Evolutionary conservation across 2,329 filamentous ascomycete species (phyloP), one percentile per base, ranked within the genome.

Genomic region (Pseudogymnoascus sp.): DNA sequence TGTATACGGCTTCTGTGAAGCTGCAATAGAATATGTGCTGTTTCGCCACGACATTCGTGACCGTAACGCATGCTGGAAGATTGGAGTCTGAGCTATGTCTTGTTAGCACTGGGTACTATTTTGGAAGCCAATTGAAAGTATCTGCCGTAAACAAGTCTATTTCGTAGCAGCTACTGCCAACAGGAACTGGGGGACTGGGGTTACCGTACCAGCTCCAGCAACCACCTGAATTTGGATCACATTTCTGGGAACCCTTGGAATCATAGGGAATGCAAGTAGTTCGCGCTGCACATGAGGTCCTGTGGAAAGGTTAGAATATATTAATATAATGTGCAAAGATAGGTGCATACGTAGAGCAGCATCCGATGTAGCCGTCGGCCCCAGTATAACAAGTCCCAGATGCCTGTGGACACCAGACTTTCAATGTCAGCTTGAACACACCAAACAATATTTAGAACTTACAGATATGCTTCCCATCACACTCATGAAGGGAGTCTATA

Each of bases 371-470:
- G 25, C 59, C 59, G 23, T 60, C 59, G 25, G 1, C 3, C 3
- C 59, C 59, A 25, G 59, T 60, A 60, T 60, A 60, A 31, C 59
- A 60, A 60, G 59, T 60, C n/a, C 59, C 59, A 40, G 38, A 60
- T 42, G 36, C 36, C 11, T n/a, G 2, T 28, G 59, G 59, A 18
- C 59, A 60, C 7, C 8, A 60, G 59, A 60, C 59, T 60, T 25
- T 40, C 38, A 42, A 25, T 8, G 59, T 60, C 36, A 60, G 59
- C 36, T 60, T 60, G 34, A 18, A 28, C 34, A 3, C 21, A 40
- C 5, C 7, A 7, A 60, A 40, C 25, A 7, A 3, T 40, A 3
- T n/a, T 16, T 5, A 23, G 8, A 60, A 60, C 59, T 60, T 60
- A 60, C 59, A 60, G 3, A 14, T 40, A n/a, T 21, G 25, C 11